Evolutionary conservation across 192 early-diverging fungal genomes (phyloP).

Genomic region (Backusella macrospora): DNA sequence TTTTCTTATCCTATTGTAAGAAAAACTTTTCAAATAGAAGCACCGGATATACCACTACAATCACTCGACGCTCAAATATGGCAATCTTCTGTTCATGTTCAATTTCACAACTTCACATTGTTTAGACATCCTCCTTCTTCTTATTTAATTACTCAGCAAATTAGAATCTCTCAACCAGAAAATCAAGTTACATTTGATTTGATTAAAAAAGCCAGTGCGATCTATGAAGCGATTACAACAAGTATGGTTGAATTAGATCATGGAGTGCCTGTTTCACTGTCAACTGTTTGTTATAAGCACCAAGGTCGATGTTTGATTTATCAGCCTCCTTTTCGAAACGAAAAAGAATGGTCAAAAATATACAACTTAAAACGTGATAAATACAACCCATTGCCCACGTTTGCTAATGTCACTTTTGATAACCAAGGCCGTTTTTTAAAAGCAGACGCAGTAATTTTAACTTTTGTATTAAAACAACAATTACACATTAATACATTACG

Average conservation of each 20-base stretch:
- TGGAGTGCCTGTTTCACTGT: conserved; percentile 10
- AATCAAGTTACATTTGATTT: conserved; percentile 27
- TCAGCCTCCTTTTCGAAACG: conserved; percentile 36
- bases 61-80: conserved; percentile 28
- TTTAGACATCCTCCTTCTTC: conserved; percentile 1
- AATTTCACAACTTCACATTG: conserved; percentile 15
- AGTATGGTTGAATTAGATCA: neutral
- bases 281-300: conserved; percentile 24
- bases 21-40: neutral
- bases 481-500: neutral
- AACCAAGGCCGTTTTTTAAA: conserved; percentile 22
- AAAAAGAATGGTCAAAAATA: conserved; percentile 22
- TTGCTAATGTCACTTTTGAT: conserved; percentile 31
- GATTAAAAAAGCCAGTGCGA: conserved; percentile 17
- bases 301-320: conserved; percentile 56
- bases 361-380: conserved; percentile 2
- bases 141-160: conserved; percentile 21
- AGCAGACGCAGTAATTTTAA: conserved; percentile 58
- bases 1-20: conserved; percentile 22
- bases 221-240: conserved; percentile 21
- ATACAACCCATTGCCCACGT: conserved; percentile 24
- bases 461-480: conserved; percentile 48
- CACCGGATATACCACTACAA: neutral
- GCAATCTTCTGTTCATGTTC: conserved; percentile 24
- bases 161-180: conserved; percentile 24